Evolutionary conservation across 495 filamentous ascomycete genomes (phyloP), one percentile per base, ranked within the genome.

Genomic region (Aspergillus taichungensis): DNA sequence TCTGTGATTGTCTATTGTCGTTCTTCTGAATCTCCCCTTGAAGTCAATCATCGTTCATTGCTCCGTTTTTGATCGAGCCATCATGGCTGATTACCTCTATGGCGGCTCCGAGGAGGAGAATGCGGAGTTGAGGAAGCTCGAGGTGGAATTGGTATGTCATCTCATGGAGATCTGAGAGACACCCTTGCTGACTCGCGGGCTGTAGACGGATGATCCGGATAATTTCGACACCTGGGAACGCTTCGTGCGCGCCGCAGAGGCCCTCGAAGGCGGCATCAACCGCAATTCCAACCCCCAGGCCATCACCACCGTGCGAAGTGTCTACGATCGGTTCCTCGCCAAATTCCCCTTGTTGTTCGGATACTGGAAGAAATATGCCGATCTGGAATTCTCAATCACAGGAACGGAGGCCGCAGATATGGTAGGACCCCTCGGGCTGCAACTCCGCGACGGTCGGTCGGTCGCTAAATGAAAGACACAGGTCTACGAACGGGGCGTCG

Each of bases 331-430:
- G 7, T 91, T 99, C 59, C 80, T 99, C 7, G 83, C 88, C 43
- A 95, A 94, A 60, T 99, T 96, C 56, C 92, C 92, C 1, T 74
- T 97, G 18, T 78, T 97, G 2, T 99, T 96, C 60, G 92, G 90
- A 34, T 99, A 96, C 66, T 99, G 92, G 92, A 96, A 96, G 71
- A 97, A 95, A 64, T 98, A 99, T 80, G 92, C 92, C 53, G 92
- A 97, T 59, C 67, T 95, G 18, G 92, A 99, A 59, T 99, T 99
- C 66, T 86, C 86, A 11, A 95, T 97, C 51, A 88, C 88, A 5
- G 92, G 92, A 24, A 95, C 94, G 1, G 92, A 99, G 69, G 89
- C 94, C 28, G 94, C 92, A 45, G 92, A 99, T 60, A 92, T 97
- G 87, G 92, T 96, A 75, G 1, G 13, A 14, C 32, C 40, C 13